Conservation (phyloP, 73 alveolate genomes). For the Halteria grandinella region DNA sequence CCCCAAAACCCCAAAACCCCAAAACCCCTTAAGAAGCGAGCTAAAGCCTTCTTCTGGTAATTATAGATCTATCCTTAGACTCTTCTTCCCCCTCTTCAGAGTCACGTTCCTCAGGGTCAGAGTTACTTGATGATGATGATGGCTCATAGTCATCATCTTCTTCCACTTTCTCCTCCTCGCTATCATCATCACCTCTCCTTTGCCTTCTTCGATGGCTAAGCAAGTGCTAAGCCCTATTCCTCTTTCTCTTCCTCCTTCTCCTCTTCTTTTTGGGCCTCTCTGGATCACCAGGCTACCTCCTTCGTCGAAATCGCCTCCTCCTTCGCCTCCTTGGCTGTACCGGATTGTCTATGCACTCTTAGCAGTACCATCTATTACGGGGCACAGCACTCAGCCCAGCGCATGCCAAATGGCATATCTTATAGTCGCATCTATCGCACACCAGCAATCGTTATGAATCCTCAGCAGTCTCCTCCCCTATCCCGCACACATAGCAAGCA, state of each 20-base stretch:
- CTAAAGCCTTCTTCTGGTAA: no score
- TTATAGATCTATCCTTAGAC: no score
- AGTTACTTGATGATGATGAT: no score
- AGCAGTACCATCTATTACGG: not conserved
- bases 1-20: no score
- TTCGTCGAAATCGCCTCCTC: not conserved
- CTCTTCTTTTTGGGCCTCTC: not conserved
- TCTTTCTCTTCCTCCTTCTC: slow-evolving; percentile 4
- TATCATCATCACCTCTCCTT: not conserved
- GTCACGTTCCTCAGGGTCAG: no score
- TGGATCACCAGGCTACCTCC: not conserved
- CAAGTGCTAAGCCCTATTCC: not conserved
- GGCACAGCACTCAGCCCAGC: not conserved
- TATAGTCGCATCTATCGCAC: slow-evolving; percentile 35
- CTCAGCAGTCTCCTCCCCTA: no score
- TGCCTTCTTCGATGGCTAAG: not conserved
- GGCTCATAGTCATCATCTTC: not conserved
- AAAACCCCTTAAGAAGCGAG: no score
- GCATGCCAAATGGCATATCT: slow-evolving; percentile 22
- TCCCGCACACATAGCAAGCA: slow-evolving; percentile 43
- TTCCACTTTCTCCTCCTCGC: not conserved
- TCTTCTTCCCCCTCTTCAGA: no score
- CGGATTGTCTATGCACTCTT: not conserved
- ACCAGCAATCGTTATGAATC: slow-evolving; percentile 1
- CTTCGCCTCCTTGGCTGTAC: not conserved